Evolutionary conservation across 768 basidiomycete genomes (phyloP), one percentile per base, ranked within the genome.

Genomic region (Auricularia sp.): DNA sequence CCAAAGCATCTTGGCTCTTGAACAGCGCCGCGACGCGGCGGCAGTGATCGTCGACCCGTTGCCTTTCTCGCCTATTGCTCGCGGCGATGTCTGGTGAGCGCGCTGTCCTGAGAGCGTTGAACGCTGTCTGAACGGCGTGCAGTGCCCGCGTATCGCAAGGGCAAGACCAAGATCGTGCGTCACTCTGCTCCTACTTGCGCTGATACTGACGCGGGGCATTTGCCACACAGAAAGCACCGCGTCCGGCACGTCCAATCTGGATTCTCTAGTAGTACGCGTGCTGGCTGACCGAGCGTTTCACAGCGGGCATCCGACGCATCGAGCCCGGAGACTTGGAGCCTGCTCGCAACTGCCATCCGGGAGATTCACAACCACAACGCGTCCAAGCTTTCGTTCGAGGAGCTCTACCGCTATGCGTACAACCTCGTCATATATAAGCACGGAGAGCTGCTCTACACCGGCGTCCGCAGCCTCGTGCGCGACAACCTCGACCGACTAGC

Each of bases 311-410:
- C 85, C 24, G 85, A 86, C 65, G 82, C 90, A 59, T 85, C 90
- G n/a, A 81, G 87, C 34, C 87, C 92, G 54, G 87, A 90, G 68
- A 94, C 88, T 54, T 97, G 94, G 92, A 73, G 80, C 5, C 85
- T 85, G 68, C 80, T 99, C 13, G 81, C 91, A 11, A 79, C 81
- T 67, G 97, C 98, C 68, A 95, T 99, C 69, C 82, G 85, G 65
- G 93, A 96, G 80, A 98, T 99, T 62, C 93, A 96, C 74, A 89
- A 92, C 69, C 92, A 96, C 75, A 93, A 96, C 74, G 92, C 94
- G 3, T 84, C 86, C 61, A 88, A 86, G 70, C 83, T 99, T 39
- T 90, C 89, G 24, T 95, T 89, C 69, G 92, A 98, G 74, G 94
- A 95, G 77, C 92, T 93, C 69, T 93, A 97, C 74, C 84, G 96